Percentiles rank a stretch among this genome's conserved stretches.
Conservation (phyloP, 2,329 filamentous ascomycete species). For the Phaeosphaeria sp. region DNA sequence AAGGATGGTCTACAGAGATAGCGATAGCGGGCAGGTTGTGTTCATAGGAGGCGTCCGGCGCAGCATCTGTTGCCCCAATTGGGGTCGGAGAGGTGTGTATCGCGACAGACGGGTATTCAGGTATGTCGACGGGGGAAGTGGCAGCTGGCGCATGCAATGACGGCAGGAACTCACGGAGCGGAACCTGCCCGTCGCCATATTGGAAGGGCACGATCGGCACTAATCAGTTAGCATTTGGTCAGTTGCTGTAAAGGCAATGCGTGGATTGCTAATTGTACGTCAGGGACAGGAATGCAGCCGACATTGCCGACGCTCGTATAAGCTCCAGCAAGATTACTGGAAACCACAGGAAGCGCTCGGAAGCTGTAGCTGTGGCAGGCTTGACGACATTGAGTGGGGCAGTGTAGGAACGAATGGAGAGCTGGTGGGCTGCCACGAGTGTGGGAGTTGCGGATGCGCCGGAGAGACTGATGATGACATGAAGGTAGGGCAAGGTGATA, state of each 20-base stretch:
- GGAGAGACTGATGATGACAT: constrained; percentile 32
- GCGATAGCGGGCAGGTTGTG: constrained; percentile 33
- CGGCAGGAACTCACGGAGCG: constrained; percentile 36
- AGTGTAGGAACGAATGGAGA: constrained; percentile 15
- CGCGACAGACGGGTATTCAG: constrained; percentile 31
- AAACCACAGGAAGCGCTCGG: constrained; percentile 27
- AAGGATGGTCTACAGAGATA: constrained; percentile 33
- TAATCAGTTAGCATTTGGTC: constrained; percentile 35
- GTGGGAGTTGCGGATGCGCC: constrained; percentile 23
- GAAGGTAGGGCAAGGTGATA: constrained; percentile 1
- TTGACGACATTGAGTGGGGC: neutral
- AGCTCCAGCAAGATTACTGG: constrained; percentile 5
- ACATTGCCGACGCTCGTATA: constrained; percentile 38
- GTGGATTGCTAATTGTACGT: constrained; percentile 7
- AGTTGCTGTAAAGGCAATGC: neutral
- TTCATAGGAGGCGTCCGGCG: constrained; percentile 36
- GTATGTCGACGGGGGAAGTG: constrained; percentile 29
- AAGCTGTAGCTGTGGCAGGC: constrained; percentile 22
- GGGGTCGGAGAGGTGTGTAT: constrained; percentile 23
- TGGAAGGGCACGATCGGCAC: constrained; percentile 47
- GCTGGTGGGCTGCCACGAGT: constrained; percentile 8
- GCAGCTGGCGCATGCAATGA: constrained; percentile 29
- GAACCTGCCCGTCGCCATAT: constrained; percentile 44
- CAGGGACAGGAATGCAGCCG: constrained; percentile 22
- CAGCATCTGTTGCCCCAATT: constrained; percentile 20